Conservation (phyloP, 345 rosid genomes). For the Cardamine resedifolia region DNA sequence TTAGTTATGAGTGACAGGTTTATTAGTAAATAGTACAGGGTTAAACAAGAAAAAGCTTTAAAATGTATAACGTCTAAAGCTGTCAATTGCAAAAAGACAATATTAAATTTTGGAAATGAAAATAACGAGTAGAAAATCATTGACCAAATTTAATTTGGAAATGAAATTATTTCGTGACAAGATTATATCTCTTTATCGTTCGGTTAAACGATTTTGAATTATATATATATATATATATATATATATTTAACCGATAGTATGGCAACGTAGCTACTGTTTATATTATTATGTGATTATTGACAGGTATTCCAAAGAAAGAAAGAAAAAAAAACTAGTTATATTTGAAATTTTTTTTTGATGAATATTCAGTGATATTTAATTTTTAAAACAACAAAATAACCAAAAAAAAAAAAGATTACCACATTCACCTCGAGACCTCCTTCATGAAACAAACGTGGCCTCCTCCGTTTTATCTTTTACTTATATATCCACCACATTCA, state of each 20-base stretch:
- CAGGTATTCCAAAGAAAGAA: neutral
- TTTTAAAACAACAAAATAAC: neutral
- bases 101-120: neutral
- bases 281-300: neutral
- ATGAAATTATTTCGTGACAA: neutral
- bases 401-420: constrained; percentile 42
- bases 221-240: too few species aligned
- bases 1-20: neutral
- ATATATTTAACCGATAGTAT: neutral
- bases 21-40: neutral
- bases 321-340: neutral
- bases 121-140: neutral
- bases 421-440: constrained; percentile 61
- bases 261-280: neutral
- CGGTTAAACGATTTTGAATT: neutral
- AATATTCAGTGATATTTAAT: neutral
- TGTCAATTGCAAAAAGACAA: neutral
- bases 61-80: neutral
- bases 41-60: neutral
- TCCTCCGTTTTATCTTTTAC: constrained; percentile 44
- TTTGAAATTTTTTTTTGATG: neutral
- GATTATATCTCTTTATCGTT: neutral
- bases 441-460: constrained; percentile 87
- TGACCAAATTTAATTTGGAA: neutral
- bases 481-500: constrained; percentile 41